Evolutionary conservation across 768 basidiomycete genomes (phyloP), one percentile per base, ranked within the genome.

Genomic region (Phaeotremella skinneri): DNA sequence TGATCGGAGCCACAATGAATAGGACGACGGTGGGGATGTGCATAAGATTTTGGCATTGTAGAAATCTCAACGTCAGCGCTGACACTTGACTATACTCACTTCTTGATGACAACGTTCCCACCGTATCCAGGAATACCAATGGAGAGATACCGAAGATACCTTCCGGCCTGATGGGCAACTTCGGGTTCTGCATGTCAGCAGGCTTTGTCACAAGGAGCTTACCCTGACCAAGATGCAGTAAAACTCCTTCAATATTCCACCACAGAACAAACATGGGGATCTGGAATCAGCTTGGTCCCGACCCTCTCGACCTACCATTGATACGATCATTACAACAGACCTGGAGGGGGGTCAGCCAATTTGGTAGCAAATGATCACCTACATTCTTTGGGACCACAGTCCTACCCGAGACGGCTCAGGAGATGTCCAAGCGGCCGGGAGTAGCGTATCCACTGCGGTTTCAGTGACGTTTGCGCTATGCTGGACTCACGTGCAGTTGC

Each of bases 391-490:
- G 7, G 87, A 78, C 92, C 92, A 94, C 6, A 94, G 81, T 5
- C 92, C 92, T 11, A 97, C 90, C 11, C 90, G 81, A 16, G 86
- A 79, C 0, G 92, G 94, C 29, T 87, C 85, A 0, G 85, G 72
- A 2, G 91, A 91, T 0, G 96, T 93, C 92, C 90, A 99, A 16
- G 94, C 92, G 37, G 90, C 85, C 0, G 96, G 94, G 7, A 97
- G 84, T 68, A 99, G 83, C 0, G 93, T 93, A 75, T 99, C 96
- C 20, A 99, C 71, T 74, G 60, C 4, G 21, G 42, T 5, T 3
- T 13, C 11, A 39, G 21, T 3, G 5, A 4, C 7, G 29, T 52
- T 31, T 42, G 29, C 48, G 25, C 13, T 34, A 17, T 34, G 23
- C 3, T 26, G 2, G n/a, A 69, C 75, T 63, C 49, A 76, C 73